Evolutionary conservation across 2,329 filamentous ascomycete genomes (phyloP).

Genomic region (Mycosphaerella arachidis): DNA sequence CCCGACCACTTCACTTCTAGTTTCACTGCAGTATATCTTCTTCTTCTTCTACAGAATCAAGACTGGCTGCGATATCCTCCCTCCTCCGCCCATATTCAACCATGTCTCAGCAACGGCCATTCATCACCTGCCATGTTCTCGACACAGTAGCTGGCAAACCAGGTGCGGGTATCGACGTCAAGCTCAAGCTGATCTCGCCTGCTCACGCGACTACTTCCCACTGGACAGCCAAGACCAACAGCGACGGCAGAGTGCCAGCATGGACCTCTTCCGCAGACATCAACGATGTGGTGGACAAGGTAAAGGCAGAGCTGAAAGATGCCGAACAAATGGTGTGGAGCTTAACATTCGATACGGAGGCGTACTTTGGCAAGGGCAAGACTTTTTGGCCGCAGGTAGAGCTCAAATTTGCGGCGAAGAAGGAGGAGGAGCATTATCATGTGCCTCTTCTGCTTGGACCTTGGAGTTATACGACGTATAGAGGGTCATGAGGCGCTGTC

Average conservation of each 20-base stretch:
- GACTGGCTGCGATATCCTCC: slow-evolving; percentile 10
- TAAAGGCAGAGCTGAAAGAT: slow-evolving; percentile 26
- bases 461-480: slow-evolving; percentile 77
- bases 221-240: slow-evolving; percentile 67
- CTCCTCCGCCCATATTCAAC: slow-evolving; percentile 8
- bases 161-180: slow-evolving; percentile 62
- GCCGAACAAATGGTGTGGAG: slow-evolving; percentile 57
- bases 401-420: slow-evolving; percentile 48
- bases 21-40: neutral
- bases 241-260: slow-evolving; percentile 66
- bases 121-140: slow-evolving; percentile 83
- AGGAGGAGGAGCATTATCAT: slow-evolving; percentile 63
- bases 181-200: slow-evolving; percentile 49
- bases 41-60: neutral
- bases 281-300: slow-evolving; percentile 37
- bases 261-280: slow-evolving; percentile 54
- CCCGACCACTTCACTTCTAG: neutral
- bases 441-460: slow-evolving; percentile 73
- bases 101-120: slow-evolving; percentile 34
- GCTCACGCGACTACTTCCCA: slow-evolving; percentile 35
- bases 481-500: slow-evolving; percentile 57
- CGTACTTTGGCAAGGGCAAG: slow-evolving; percentile 61
- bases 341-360: slow-evolving; percentile 66
- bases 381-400: slow-evolving; percentile 57
- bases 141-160: slow-evolving; percentile 73